Evolutionary conservation across 116 monocot genomes (phyloP).

Genomic region (Papilionanthe hybrid): DNA sequence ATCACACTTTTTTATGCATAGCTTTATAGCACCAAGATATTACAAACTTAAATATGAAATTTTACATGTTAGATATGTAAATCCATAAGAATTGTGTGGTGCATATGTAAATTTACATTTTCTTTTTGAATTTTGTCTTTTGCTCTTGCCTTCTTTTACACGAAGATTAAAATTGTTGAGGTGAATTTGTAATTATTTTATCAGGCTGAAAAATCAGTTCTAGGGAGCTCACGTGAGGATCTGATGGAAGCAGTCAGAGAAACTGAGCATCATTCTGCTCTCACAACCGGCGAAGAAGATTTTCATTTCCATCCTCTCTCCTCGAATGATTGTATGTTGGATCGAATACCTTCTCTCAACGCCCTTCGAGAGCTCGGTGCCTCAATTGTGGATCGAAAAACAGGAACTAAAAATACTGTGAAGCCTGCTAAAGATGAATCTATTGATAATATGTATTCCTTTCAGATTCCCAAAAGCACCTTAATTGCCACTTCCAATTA

Average conservation of each 20-base stretch:
- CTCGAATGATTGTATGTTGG: constrained; percentile 14
- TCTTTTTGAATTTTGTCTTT: neutral
- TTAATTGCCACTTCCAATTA: neutral
- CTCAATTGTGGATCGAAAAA: constrained; percentile 11
- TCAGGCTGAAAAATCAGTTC: constrained; percentile 13
- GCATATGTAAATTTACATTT: too few relatives aligned
- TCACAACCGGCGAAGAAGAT: constrained; percentile 7
- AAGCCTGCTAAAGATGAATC: constrained; percentile 13
- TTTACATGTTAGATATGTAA: too few relatives aligned
- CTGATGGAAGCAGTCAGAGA: constrained; percentile 1
- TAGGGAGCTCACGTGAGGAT: constrained; percentile 2
- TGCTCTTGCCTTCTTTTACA: neutral
- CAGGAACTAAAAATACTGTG: neutral
- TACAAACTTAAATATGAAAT: too few relatives aligned
- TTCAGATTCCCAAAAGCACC: neutral
- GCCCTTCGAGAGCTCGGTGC: constrained; percentile 19
- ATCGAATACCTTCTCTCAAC: constrained; percentile 30
- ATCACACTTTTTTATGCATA: too few relatives aligned
- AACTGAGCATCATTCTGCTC: constrained; percentile 3
- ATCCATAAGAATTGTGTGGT: too few relatives aligned
- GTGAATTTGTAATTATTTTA: neutral
- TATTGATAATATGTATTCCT: neutral
- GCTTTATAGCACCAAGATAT: too few relatives aligned
- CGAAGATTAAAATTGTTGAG: neutral
- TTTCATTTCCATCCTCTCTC: neutral